Percentiles rank a stretch among this genome's conserved stretches.
These are phyloP conservation scores for Adansonia rubrostipa DNA, from an alignment of 441 rosid species.

Conservation along the genomic window DNA sequence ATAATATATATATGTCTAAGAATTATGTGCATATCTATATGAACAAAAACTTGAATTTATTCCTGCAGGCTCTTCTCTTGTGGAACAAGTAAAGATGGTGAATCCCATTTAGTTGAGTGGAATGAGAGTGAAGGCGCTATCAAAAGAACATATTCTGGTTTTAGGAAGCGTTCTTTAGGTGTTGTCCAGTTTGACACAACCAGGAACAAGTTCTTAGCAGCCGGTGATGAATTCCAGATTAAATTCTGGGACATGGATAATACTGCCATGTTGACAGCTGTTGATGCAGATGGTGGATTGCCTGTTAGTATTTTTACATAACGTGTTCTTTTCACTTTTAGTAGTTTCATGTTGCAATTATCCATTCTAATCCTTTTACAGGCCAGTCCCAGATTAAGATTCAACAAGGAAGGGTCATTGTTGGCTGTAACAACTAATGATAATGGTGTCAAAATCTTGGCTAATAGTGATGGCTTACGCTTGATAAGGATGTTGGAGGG, in stretches of 20 bases:
- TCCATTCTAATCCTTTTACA: slow-evolving; percentile 36
- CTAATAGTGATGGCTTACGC: slow-evolving; percentile 57
- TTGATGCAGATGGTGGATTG: slow-evolving; percentile 78
- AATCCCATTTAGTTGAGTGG: slow-evolving; percentile 86
- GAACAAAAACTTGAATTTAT: slow-evolving; percentile 27
- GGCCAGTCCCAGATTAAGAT: slow-evolving; percentile 73
- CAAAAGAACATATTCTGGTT: slow-evolving; percentile 67
- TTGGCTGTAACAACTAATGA: slow-evolving; percentile 72
- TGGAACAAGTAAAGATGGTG: slow-evolving; percentile 87
- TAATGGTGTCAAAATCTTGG: slow-evolving; percentile 71
- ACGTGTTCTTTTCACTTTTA: background rate
- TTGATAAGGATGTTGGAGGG: slow-evolving; percentile 55
- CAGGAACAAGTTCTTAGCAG: slow-evolving; percentile 75
- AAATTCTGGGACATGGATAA: slow-evolving; percentile 91
- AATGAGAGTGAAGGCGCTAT: slow-evolving; percentile 82
- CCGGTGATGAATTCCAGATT: slow-evolving; percentile 75
- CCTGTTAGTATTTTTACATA: slow-evolving; percentile 52
- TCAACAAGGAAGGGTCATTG: slow-evolving; percentile 84
- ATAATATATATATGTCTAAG: background rate
- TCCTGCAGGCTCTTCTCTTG: slow-evolving; percentile 72
- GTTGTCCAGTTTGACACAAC: slow-evolving; percentile 80
- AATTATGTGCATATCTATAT: background rate
- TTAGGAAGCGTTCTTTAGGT: slow-evolving; percentile 67
- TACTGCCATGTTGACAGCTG: slow-evolving; percentile 52
- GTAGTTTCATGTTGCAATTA: background rate